Evolutionary conservation across 306 rosid genomes (phyloP), one percentile per base, ranked within the genome.

Genomic region (Cicer judaicum): DNA sequence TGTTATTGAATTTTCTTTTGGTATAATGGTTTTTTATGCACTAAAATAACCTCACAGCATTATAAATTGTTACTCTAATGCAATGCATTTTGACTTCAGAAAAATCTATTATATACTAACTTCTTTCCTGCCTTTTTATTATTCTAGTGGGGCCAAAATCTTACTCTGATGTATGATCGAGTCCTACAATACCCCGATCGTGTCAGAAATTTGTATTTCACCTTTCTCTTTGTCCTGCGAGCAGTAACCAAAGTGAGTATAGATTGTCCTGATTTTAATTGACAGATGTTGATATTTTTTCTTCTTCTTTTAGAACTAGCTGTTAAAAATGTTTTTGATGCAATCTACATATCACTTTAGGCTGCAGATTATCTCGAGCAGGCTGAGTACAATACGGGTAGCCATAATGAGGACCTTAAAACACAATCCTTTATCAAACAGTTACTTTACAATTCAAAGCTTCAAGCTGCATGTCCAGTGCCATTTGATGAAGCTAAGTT

Each of bases 401-500:
- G 88, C 79, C 73, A 63, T 13, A 79, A 52, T 48, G 96, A 94
- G 77, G 99, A 94, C 76, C 89, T 94, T 73, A 92, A 83, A 85
- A 84, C 97, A 47, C 88, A 86, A 60, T 94, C 99, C 78, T 83
- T 92, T 76, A 83, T 88, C 74, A 90, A 64, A 77, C 99, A 92
- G 79, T 83, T 92, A 52, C 96, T 92, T 63, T 81, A 84, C 80
- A 85, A 85, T 79, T 88, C 96, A 18, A 83, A 92, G 79, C 84
- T 94, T 38, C 97, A 90, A 87, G 85, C 92, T 62, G 96, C 99
- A n/a, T 94, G 99, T 85, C 99, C 99, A 66, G 76, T 94, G 63
- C 99, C 99, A 60, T 94, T 90, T 81, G 97, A 90, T 77, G 99
- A 94, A 89, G 97, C 99, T 77, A 94, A 90, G 79, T 81, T 94